Conservation (phyloP, 768 basidiomycete genomes). For the Brasilioporus rufonigricans region DNA sequence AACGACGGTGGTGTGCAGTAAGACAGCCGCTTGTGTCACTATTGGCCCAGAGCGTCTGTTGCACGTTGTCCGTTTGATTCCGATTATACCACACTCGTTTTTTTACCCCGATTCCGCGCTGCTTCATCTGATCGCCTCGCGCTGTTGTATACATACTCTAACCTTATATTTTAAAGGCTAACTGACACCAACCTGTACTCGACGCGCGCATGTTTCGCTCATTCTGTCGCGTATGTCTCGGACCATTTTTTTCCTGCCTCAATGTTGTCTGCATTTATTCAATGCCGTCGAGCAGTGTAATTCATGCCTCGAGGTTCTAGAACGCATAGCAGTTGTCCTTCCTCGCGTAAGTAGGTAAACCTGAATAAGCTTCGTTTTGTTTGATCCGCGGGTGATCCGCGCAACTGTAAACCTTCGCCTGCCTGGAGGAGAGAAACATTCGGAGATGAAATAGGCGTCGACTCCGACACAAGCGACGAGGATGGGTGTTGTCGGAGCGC, state of each 20-base stretch:
- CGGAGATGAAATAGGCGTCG: conserved; percentile 27
- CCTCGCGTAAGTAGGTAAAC: conserved; percentile 12
- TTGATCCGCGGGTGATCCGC: conserved; percentile 28
- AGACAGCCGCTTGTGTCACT: background rate
- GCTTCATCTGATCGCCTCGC: conserved; percentile 18
- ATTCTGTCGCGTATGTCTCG: conserved; percentile 3
- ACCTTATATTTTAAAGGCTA: conserved; percentile 34
- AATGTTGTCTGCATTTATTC: conserved; percentile 7
- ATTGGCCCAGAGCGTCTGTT: background rate
- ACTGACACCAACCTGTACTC: conserved; percentile 19
- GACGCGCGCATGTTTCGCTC: conserved; percentile 3
- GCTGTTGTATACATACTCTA: conserved; percentile 27
- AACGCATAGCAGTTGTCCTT: background rate
- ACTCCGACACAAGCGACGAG: conserved; percentile 19
- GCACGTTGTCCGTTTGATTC: conserved; percentile 1
- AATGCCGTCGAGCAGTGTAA: conserved; percentile 9
- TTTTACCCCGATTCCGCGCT: conserved; percentile 4
- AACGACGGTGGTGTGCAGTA: conserved; percentile 8
- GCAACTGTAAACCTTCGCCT: conserved; percentile 22
- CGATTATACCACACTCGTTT: conserved; percentile 8
- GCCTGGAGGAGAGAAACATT: conserved; percentile 10
- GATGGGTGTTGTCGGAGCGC: background rate
- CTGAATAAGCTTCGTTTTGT: conserved; percentile 9
- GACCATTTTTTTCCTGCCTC: conserved; percentile 8
- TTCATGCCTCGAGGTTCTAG: conserved; percentile 4